Evolutionary conservation across 805 yeast species (phyloP), one percentile per base, ranked within the genome.

Genomic region (Maudiozyma turicensis): DNA sequence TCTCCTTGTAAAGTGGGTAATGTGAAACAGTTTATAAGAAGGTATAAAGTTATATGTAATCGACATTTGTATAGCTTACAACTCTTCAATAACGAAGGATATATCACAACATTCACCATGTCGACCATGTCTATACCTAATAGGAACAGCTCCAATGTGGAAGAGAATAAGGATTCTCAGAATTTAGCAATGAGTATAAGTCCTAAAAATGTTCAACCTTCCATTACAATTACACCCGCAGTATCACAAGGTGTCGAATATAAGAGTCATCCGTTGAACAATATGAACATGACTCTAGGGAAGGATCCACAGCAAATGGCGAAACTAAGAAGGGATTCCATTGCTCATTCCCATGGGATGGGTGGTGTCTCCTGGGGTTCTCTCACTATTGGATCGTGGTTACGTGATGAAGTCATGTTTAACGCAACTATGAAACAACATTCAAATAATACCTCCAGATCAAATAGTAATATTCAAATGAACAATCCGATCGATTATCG

Each of bases 341-440:
- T 93, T 50, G 96, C 97, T 32, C 98, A 91, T 65, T 84, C 96
- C 2, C 96, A 88, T 64, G 98, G 98, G 9, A 86, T 93, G 83
- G 98, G 98, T 42, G 99, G 98, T 44, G 86, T 91, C 34, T 84
- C 95, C 8, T 91, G 97, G 96, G 98, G 98, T 26, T 89, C 95
- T 3, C 80, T 90, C 50, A 84, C 95, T 30, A 89, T 91, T 32
- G 97, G 97, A 11, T 82, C 93, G 13, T 91, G 99, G 99, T 72
- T 91, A 28, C 85, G 89, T 62, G 98, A 91, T 65, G 99, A 91
- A 61, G 91, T 85, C 15, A 75, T 85, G 80, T 76, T 84, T 34
- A 50, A 50, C 37, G 41, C 43, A 5, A 47, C 48, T 5, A n/a
- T 32, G 11, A 47, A 44, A 32, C 43, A 45, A 14, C 45, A 40